These are phyloP conservation scores for Asterophora lycoperdoides DNA, from an alignment of 768 basidiomycete species.

Conservation along the genomic window DNA sequence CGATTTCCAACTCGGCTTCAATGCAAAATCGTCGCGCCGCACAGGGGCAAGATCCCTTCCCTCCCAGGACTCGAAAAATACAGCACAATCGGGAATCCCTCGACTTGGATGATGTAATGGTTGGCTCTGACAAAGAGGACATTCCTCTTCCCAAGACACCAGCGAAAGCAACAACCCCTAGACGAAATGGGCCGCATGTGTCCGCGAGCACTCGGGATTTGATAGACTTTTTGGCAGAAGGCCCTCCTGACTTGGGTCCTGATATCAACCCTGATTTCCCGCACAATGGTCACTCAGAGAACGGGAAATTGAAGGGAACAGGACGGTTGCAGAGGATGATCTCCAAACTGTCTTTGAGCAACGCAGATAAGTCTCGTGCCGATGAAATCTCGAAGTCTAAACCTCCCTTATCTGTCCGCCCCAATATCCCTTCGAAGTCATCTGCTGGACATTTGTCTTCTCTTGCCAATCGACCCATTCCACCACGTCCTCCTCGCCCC, in stretches of 20 bases:
- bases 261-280: constrained; percentile 30
- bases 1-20: constrained; percentile 21
- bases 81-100: constrained; percentile 62
- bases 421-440: constrained; percentile 22
- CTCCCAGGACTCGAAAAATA: constrained; percentile 47
- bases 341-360: constrained; percentile 62
- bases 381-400: constrained; percentile 15
- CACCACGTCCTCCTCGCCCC: constrained; percentile 51
- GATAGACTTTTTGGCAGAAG: constrained; percentile 53
- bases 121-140: constrained; percentile 60
- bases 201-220: constrained; percentile 49
- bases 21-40: constrained; percentile 25
- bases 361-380: constrained; percentile 33
- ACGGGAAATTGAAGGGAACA: constrained; percentile 45
- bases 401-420: constrained; percentile 13
- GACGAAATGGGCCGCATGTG: constrained; percentile 17
- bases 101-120: constrained; percentile 74
- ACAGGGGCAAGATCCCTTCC: constrained; percentile 32
- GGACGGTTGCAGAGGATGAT: constrained; percentile 80
- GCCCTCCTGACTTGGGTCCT: constrained; percentile 53
- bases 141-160: constrained; percentile 20
- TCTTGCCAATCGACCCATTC: constrained; percentile 55
- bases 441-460: constrained; percentile 41
- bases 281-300: constrained; percentile 29
- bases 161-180: constrained; percentile 17